phyloP scores from a whole-genome alignment of 306 rosid genomes.

The Urtica urens region DNA sequence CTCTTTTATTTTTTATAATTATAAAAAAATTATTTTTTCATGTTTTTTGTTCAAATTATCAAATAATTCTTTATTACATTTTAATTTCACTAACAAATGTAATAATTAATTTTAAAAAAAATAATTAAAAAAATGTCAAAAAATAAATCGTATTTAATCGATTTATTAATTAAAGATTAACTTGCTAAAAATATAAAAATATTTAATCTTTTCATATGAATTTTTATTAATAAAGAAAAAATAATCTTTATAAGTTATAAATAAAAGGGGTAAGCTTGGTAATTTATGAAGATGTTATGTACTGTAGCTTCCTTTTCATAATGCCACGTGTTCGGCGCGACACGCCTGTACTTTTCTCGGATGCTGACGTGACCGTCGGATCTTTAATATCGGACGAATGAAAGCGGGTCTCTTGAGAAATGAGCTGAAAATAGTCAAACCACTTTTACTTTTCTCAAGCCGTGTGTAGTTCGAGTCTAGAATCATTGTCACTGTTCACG shows the following conservation, averaged over 20 bases:
- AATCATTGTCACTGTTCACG: conserved; percentile 1
- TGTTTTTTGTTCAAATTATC: too few species aligned
- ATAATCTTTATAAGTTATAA: background rate
- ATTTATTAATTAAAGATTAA: background rate
- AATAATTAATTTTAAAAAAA: too few species aligned
- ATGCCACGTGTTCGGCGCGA: conserved; percentile 23
- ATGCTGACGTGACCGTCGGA: background rate
- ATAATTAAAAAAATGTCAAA: background rate
- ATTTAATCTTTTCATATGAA: too few species aligned
- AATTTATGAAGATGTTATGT: background rate
- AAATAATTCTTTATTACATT: too few species aligned
- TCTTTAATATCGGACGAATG: background rate
- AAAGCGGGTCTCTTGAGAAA: background rate
- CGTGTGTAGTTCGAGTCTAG: background rate
- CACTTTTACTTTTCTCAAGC: background rate
- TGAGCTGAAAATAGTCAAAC: conserved; percentile 17
- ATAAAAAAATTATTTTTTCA: too few species aligned
- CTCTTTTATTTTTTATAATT: too few species aligned
- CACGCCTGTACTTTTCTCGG: conserved; percentile 2
- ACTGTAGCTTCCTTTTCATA: conserved; percentile 4
- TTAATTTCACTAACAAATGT: too few species aligned
- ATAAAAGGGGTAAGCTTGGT: background rate
- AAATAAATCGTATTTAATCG: background rate
- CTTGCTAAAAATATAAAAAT: too few species aligned
- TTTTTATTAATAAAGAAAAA: too few species aligned